Percentiles rank a stretch among this genome's conserved stretches.
phyloP scores from a whole-genome alignment of 805 yeast species.

The Cyberlindnera xishuangbannaensis region DNA sequence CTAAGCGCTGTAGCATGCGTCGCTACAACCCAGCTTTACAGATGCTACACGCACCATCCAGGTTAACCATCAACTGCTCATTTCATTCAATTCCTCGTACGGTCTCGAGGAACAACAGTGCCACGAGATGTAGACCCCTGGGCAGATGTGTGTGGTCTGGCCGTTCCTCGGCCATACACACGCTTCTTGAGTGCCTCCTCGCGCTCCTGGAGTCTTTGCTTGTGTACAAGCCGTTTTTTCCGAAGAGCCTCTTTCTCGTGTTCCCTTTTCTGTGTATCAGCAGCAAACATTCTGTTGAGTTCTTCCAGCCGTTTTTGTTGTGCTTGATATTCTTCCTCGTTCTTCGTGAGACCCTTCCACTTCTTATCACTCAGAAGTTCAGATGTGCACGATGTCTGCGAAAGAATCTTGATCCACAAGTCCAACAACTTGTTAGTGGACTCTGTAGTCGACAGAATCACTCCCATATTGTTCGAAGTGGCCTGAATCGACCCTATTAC shows the following conservation, averaged over 20 bases:
- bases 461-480: slow-evolving; percentile 16
- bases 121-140: too few relatives aligned
- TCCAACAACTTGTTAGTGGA: slow-evolving; percentile 46
- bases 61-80: too few relatives aligned
- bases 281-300: slow-evolving; percentile 22
- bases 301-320: slow-evolving; percentile 26
- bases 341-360: slow-evolving; percentile 32
- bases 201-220: slow-evolving; percentile 20
- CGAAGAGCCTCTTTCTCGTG: slow-evolving; percentile 21
- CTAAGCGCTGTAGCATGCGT: too few relatives aligned
- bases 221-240: slow-evolving; percentile 15
- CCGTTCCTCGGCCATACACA: slow-evolving; percentile 25
- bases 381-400: slow-evolving; percentile 53
- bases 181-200: slow-evolving; percentile 25
- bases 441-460: slow-evolving; percentile 31
- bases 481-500: slow-evolving; percentile 19
- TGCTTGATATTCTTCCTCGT: slow-evolving; percentile 19
- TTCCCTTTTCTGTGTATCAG: slow-evolving; percentile 21
- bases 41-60: too few relatives aligned
- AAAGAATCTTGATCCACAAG: slow-evolving; percentile 55
- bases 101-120: too few relatives aligned
- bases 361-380: slow-evolving; percentile 38
- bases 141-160: too few relatives aligned
- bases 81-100: too few relatives aligned
- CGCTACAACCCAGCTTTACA: too few relatives aligned